Percentiles rank a stretch among this genome's conserved stretches.
Conservation (phyloP, 805 yeast genomes). For the Cyberlindnera petersonii region DNA sequence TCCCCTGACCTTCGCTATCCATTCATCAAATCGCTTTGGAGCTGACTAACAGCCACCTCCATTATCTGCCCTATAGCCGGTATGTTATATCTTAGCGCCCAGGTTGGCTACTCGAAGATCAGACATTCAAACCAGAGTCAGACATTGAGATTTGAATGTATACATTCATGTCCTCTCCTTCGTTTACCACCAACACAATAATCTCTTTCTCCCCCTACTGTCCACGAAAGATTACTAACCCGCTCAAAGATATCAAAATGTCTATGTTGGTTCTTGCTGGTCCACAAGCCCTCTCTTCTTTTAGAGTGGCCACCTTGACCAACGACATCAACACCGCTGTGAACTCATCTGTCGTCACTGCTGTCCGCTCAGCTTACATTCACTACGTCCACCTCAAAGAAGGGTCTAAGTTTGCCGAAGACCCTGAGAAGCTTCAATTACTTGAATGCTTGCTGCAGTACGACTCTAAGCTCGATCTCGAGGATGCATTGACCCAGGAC, state of each 20-base stretch:
- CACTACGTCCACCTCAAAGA: constrained; percentile 70
- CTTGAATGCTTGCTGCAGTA: constrained; percentile 66
- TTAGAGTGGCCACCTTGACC: constrained; percentile 72
- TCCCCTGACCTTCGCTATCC: no score
- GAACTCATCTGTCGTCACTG: constrained; percentile 58
- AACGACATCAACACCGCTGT: constrained; percentile 70
- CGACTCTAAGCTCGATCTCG: constrained; percentile 58
- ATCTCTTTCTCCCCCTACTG: no score
- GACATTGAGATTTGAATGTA: background rate
- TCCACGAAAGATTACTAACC: background rate
- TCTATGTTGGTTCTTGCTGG: constrained; percentile 67
- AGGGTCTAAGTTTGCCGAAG: constrained; percentile 23
- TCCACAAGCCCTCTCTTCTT: constrained; percentile 83
- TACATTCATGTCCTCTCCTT: background rate
- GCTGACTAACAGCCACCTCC: constrained; percentile 13
- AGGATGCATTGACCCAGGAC: constrained; percentile 41
- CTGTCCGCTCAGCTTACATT: constrained; percentile 68
- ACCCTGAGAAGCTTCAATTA: constrained; percentile 40
- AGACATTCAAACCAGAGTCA: constrained; percentile 11
- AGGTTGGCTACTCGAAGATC: no score
- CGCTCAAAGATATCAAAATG: constrained; percentile 24
- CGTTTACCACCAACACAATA: background rate
- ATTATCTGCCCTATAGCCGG: background rate
- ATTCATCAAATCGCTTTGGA: constrained; percentile 8
- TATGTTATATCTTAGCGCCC: background rate